phyloP scores from a whole-genome alignment of 1,284 basidiomycete genomes.

The Leccinum fallax region DNA sequence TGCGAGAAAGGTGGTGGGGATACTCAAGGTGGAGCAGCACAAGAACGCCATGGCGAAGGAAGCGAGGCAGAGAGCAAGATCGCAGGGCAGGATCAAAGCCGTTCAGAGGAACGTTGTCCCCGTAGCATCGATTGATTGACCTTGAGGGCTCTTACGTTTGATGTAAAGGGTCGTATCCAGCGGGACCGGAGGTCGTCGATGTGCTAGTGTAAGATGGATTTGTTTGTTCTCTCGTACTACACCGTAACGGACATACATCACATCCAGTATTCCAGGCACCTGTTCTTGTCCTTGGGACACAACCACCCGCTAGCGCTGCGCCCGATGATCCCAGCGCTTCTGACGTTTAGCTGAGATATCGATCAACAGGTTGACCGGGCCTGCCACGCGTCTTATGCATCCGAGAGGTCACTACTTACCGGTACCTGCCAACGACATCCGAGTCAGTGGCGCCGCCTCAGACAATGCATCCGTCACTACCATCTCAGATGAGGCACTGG shows the following conservation, averaged over 20 bases:
- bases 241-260: background rate
- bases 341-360: background rate
- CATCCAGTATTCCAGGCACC: background rate
- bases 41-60: constrained; percentile 14
- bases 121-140: constrained; percentile 8
- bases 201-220: background rate
- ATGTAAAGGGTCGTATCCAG: background rate
- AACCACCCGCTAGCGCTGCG: background rate
- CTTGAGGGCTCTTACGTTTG: background rate
- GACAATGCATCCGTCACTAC: background rate
- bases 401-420: background rate
- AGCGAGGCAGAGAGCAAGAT: constrained; percentile 22
- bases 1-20: constrained; percentile 54
- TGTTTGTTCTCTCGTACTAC: background rate
- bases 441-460: background rate
- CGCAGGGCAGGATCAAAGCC: constrained; percentile 22
- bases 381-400: background rate
- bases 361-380: background rate
- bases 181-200: background rate
- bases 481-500: background rate
- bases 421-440: background rate
- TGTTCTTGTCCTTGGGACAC: background rate
- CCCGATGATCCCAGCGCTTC: background rate
- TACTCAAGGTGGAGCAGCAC: constrained; percentile 50
- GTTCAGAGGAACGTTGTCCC: constrained; percentile 6